Base-by-base conservation (phyloP, 805 yeast genomes). In the Lipomyces kockii region DNA sequence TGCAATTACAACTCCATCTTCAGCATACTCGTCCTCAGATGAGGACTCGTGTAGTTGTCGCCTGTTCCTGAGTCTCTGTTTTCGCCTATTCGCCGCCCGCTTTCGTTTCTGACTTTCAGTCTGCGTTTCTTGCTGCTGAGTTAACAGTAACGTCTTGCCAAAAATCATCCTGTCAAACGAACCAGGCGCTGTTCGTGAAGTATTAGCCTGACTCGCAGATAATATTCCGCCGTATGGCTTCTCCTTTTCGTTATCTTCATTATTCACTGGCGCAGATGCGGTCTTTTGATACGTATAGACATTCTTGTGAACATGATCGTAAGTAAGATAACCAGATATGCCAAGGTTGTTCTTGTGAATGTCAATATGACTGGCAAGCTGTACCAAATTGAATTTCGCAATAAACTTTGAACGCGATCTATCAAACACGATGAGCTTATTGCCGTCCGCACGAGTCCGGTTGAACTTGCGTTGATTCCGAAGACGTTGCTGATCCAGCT, bases 131-230 rank as follows among this genome's bases (percentile, higher is more conserved):
- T 63, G 58, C 46, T 66, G 64, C 63, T 63, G 59, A 12, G 66
- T 58, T 29, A 63, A 64, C 65, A 56, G 63, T 57, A 59, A 53
- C 43, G 66, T 59, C 56, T 57, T 66, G 58, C 66, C 61, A 46
- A 70, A 80, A 65, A 53, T 78, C 70, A 53, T 78, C 70, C 6
- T 76, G 56, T 72, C 74, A 12, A 37, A 25, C 22, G 60, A 22
- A 6, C 46, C n/a, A 29, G 74, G 73, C 71, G 71, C 83, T 82
- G 27, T 81, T 73, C 71, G 80, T 79, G 61, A 76, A 71, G 63
- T 72, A 69, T 49, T 81, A 75, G 20, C 84, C 77, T 71, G 67
- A 22, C 57, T 53, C 14, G 66, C 65, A 7, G 62, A 69, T 52
- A 71, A 3, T 73, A 71, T 12, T 6, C 73, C 73, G 9, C 70